Evolutionary conservation across 1,284 basidiomycete species (phyloP), one percentile per base, ranked within the genome.

Genomic region (Ceratorhiza oryzae-sativae): DNA sequence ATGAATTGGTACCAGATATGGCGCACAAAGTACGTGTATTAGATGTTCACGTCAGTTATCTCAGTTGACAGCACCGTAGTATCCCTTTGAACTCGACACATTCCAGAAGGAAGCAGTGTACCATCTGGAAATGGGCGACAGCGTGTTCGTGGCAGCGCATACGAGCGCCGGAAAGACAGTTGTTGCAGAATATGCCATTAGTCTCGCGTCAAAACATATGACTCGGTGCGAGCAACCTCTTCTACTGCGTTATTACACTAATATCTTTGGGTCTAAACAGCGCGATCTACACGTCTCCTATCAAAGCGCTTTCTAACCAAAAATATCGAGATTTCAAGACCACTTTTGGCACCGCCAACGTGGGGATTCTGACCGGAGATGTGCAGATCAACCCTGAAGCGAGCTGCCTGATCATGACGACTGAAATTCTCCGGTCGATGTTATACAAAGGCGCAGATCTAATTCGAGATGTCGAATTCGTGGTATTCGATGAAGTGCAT

Each of bases 111-210:
- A 99, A 81, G 97, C 97, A 0, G 93, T 99, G 6, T 98, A 98
- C 81, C 95, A 97, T 79, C 86, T 99, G 13, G 97, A 99, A 80
- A 91, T 94, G 85, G 97, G 96, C 18, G 94, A 99, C 78, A 96
- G 94, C 15, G 97, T 99, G 20, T 99, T 99, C 80, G 96, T 99
- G 18, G 97, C 97, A 4, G 97, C 97, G 2, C 97, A 99, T 81
- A 99, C 97, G 1, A 97, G 94, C 36, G 97, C 97, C n/a, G 97
- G 97, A 65, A 99, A 99, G 82, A 99, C 97, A 0, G 97, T 99
- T 4, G 97, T 99, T 0, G 97, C 97, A 0, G 97, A 99, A 79
- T 99, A 99, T 80, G 97, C 97, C 3, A 98, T 99, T 75, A 93
- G 96, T 2, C 85, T 99, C 0, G 96, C 97, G 2, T 91, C 91